These are phyloP conservation scores for Boletus speciosus DNA, from an alignment of 768 basidiomycete genomes.

Conservation along the genomic window DNA sequence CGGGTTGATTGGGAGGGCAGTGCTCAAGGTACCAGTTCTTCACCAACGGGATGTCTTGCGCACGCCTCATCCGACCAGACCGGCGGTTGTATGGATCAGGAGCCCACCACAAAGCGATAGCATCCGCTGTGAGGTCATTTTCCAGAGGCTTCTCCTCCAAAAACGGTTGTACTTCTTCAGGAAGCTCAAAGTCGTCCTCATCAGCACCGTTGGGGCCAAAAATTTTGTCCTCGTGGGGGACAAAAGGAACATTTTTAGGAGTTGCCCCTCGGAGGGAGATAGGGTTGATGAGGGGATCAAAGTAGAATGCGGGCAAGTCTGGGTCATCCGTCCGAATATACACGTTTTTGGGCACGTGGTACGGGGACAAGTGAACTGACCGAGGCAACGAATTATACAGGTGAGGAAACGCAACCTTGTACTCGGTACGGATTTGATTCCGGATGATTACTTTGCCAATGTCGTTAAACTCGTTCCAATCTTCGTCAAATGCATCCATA, in stretches of 20 bases:
- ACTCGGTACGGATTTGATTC: constrained; percentile 96
- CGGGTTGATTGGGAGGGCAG: constrained; percentile 92
- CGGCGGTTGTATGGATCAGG: constrained; percentile 93
- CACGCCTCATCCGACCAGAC: constrained; percentile 88
- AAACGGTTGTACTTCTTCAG: constrained; percentile 76
- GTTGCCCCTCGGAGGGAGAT: constrained; percentile 86
- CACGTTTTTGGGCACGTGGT: constrained; percentile 94
- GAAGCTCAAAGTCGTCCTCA: constrained; percentile 85
- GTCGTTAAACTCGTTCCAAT: constrained; percentile 99
- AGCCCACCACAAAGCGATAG: constrained; percentile 98
- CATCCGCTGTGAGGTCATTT: constrained; percentile 91
- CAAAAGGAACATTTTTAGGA: constrained; percentile 76
- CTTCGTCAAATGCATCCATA: constrained; percentile 96
- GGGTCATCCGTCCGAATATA: constrained; percentile 99
- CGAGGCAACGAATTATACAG: constrained; percentile 97
- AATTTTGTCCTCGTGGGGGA: constrained; percentile 88
- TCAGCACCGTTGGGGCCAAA: constrained; percentile 87
- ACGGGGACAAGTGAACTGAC: constrained; percentile 86
- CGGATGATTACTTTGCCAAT: constrained; percentile 99
- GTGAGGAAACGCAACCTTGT: constrained; percentile 99
- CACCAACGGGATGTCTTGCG: constrained; percentile 92
- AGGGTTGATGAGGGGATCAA: constrained; percentile 97
- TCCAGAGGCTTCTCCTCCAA: constrained; percentile 74
- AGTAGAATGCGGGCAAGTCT: constrained; percentile 99
- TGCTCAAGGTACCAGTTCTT: constrained; percentile 99